Evolutionary conservation across 768 basidiomycete species (phyloP), one percentile per base, ranked within the genome.

Genomic region (Lactifluus piperatus): DNA sequence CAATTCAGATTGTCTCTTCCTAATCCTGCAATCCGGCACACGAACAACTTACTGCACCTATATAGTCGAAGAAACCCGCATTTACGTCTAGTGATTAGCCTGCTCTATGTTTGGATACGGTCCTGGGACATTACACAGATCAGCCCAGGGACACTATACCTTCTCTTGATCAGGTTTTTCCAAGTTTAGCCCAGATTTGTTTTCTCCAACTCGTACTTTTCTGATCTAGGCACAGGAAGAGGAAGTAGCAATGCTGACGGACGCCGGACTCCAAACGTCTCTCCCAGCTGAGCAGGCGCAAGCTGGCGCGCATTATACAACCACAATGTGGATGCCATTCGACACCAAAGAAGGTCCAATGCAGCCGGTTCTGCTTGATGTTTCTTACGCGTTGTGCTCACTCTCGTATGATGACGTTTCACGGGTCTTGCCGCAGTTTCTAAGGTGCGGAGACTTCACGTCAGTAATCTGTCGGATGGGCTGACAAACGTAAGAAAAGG

Each of bases 121-220:
- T 64, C 64, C 11, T 64, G 64, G 64, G 62, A 46, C 2, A 47
- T 58, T 16, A 24, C 27, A 11, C 57, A 63, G n/a, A 50, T 64
- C 30, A 52, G 16, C 20, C 62, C 64, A 20, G 7, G 5, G 39
- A 55, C 54, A 3, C 49, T 64, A 13, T 51, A 29, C 20, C 51
- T 63, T 37, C 52, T 64, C 29, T 16, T 64, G 22, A 53, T 58
- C 44, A 64, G 51, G 50, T 64, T 63, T 55, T 54, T 62, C 45
- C 64, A 64, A 49, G 64, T 63, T 44, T 2, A 29, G 34, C 18
- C 20, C n/a, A 14, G 13, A 39, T 57, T 37, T 3, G 34, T 22
- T 29, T 26, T 41, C 29, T 26, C 6, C 18, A 45, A 43, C 16
- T 36, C 11, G 24, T 26, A n/a, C 6, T 30, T 34, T 22, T 49